Evolutionary conservation across 352 stramenopile genomes (phyloP).

Genomic region (Pythium dissimile): DNA sequence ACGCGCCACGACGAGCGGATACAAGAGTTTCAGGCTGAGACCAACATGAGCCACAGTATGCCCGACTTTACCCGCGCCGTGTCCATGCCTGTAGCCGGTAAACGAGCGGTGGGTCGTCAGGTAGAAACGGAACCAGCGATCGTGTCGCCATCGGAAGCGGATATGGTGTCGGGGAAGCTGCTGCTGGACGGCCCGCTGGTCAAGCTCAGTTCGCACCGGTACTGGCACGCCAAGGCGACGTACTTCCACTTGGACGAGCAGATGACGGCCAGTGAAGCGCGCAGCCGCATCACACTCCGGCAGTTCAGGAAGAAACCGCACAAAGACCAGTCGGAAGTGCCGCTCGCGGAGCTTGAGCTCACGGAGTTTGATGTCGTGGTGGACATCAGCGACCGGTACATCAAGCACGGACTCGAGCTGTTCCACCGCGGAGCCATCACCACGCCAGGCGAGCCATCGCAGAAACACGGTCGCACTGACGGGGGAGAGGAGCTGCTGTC

Average conservation of each 20-base stretch:
- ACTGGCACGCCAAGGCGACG: slow-evolving; percentile 49
- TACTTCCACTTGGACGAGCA: slow-evolving; percentile 63
- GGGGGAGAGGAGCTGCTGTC: slow-evolving; percentile 14
- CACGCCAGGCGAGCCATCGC: neutral
- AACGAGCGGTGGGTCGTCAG: no score
- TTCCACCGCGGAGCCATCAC: neutral
- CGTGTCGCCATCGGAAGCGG: no score
- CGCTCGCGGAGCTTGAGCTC: slow-evolving; percentile 43
- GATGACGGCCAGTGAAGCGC: neutral
- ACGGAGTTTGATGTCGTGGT: slow-evolving; percentile 53
- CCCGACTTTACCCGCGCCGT: neutral
- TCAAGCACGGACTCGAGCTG: slow-evolving; percentile 57
- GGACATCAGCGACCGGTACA: slow-evolving; percentile 41
- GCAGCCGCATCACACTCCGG: slow-evolving; percentile 31
- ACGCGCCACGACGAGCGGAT: neutral
- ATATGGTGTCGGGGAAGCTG: no score
- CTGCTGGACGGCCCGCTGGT: slow-evolving; percentile 53
- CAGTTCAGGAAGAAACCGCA: slow-evolving; percentile 48
- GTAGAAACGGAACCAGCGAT: neutral
- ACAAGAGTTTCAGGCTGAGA: no score
- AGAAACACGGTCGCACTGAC: neutral
- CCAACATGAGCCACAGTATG: no score
- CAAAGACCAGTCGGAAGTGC: slow-evolving; percentile 11
- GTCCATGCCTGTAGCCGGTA: no score
- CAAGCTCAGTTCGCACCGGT: slow-evolving; percentile 48